phyloP scores from a whole-genome alignment of 2,329 filamentous ascomycete genomes.

The Pseudocercospora fijiensis region DNA sequence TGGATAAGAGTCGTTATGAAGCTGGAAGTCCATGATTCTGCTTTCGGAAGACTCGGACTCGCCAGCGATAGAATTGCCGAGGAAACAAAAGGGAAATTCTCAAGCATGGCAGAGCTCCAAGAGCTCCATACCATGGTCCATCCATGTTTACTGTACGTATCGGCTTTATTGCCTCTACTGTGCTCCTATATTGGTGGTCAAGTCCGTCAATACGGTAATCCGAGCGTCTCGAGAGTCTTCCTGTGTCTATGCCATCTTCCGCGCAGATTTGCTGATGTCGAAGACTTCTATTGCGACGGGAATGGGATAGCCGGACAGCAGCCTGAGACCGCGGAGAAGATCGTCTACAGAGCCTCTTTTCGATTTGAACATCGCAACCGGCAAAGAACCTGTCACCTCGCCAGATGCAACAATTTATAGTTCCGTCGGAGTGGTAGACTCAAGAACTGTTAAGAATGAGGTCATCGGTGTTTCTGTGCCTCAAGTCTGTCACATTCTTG shows the following conservation, averaged over 20 bases:
- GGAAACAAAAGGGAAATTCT: neutral
- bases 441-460: slow-evolving; percentile 17
- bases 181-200: slow-evolving; percentile 24
- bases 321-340: slow-evolving; percentile 50
- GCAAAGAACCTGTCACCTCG: slow-evolving; percentile 19
- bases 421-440: slow-evolving; percentile 14
- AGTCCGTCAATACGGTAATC: slow-evolving; percentile 34
- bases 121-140: neutral
- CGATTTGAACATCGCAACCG: slow-evolving; percentile 48
- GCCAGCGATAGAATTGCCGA: neutral
- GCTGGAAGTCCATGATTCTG: neutral
- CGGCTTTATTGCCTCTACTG: neutral
- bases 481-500: slow-evolving; percentile 23
- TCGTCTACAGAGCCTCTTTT: slow-evolving; percentile 52
- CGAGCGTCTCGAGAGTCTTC: slow-evolving; percentile 32
- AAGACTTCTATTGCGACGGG: no score
- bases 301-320: slow-evolving; percentile 51
- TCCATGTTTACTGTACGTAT: neutral
- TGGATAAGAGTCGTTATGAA: neutral
- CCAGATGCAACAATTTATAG: neutral
- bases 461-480: slow-evolving; percentile 16
- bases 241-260: no score
- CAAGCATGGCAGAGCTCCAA: neutral
- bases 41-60: neutral
- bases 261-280: no score